phyloP scores from a whole-genome alignment of 805 yeast species.

The Groenewaldozyma tartarivorans region DNA sequence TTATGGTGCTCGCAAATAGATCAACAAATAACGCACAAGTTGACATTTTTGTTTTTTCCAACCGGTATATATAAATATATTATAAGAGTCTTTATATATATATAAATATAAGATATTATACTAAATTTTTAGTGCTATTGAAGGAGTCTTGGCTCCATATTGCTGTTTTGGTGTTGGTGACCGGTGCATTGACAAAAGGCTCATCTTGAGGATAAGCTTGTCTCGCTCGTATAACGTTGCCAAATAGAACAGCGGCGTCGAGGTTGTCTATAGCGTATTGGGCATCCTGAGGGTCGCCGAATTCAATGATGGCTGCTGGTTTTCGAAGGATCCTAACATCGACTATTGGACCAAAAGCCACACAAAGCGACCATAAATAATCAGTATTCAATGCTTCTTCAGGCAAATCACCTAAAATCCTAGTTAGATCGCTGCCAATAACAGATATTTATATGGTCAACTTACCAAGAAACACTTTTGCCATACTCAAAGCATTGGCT shows the following conservation, averaged over 20 bases:
- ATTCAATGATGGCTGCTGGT: conserved; percentile 21
- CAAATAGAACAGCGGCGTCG: conserved; percentile 20
- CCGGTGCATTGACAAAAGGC: not conserved
- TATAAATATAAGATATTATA: too few species aligned
- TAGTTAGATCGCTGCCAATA: too few species aligned
- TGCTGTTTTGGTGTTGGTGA: too few species aligned
- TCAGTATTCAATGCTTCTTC: conserved; percentile 4
- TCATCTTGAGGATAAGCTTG: not conserved
- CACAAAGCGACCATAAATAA: conserved; percentile 17
- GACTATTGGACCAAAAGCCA: conserved; percentile 26
- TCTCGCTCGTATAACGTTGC: conserved; percentile 7
- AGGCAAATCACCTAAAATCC: not conserved
- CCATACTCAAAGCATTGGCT: too few species aligned
- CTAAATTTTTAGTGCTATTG: too few species aligned
- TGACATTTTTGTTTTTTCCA: not conserved
- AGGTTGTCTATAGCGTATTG: conserved; percentile 27
- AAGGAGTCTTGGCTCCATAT: not conserved
- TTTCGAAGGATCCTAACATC: conserved; percentile 16
- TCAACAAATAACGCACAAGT: too few species aligned
- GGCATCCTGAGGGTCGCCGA: conserved; percentile 24
- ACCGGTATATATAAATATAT: not conserved
- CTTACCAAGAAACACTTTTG: too few species aligned
- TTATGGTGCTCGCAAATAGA: too few species aligned
- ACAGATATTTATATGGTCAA: too few species aligned
- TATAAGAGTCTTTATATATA: not conserved